Conservation (phyloP, 2,329 filamentous ascomycete species). For the Aspergillus phoenicis region DNA sequence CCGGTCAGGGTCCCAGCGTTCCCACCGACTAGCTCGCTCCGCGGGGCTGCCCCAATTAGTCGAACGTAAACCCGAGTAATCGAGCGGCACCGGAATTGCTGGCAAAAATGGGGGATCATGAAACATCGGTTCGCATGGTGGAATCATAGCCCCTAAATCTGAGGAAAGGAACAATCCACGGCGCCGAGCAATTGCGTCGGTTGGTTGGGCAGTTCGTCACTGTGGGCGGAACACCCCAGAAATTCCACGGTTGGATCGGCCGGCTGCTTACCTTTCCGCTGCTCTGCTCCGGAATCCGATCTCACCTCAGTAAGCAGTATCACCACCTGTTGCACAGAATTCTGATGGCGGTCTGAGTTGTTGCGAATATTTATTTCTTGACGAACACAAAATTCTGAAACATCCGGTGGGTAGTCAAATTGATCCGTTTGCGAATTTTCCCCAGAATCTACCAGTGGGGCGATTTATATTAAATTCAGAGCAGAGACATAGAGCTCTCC, state of each 20-base stretch:
- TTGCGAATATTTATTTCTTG: too few species aligned
- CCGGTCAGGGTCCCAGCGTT: conserved; percentile 12
- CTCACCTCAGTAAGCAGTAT: neutral
- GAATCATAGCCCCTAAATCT: neutral
- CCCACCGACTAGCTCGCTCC: conserved; percentile 12
- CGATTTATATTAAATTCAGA: too few species aligned
- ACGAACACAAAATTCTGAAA: too few species aligned
- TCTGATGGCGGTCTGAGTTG: neutral
- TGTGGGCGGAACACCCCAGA: conserved; percentile 10
- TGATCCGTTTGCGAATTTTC: too few species aligned
- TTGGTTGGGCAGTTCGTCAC: neutral
- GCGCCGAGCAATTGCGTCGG: neutral
- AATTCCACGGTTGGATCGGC: conserved; percentile 16
- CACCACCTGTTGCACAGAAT: neutral
- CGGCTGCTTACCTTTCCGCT: conserved; percentile 17
- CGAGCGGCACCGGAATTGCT: neutral
- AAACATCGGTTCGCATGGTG: neutral
- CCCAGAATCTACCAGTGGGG: too few species aligned
- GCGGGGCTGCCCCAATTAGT: conserved; percentile 16
- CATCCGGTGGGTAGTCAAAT: too few species aligned
- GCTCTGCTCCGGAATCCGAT: conserved; percentile 12
- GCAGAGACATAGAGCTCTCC: too few species aligned
- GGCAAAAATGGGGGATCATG: neutral
- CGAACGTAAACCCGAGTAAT: conserved; percentile 4
- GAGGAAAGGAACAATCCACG: neutral